phyloP scores from a whole-genome alignment of 495 filamentous ascomycete species.

The Daldinia loculata region DNA sequence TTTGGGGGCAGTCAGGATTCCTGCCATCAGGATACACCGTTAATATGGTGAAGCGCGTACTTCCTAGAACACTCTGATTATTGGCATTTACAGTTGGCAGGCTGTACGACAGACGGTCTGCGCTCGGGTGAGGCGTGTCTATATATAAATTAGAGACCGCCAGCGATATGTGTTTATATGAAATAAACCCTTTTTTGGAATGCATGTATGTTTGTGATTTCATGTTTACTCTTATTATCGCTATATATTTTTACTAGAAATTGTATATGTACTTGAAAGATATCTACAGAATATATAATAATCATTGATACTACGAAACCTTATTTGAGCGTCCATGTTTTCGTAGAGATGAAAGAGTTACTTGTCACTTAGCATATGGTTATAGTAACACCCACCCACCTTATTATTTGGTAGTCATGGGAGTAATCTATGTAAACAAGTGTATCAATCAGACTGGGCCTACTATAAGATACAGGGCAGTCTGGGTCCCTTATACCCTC shows the following conservation, averaged over 20 bases:
- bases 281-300: constrained; percentile 1
- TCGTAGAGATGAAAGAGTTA: no score
- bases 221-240: not conserved
- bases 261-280: not conserved
- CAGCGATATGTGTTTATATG: constrained; percentile 1
- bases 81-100: not conserved
- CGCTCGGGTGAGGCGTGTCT: constrained; percentile 1
- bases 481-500: no score
- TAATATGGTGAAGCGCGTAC: constrained; percentile 6
- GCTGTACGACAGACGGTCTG: not conserved
- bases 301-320: not conserved
- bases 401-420: no score
- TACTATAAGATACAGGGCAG: no score
- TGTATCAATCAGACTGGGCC: no score
- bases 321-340: no score
- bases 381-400: no score
- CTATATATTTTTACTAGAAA: not conserved
- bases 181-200: constrained; percentile 1
- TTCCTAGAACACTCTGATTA: not conserved
- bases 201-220: not conserved
- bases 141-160: constrained; percentile 23
- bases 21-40: constrained; percentile 7
- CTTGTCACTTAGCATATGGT: no score
- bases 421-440: no score
- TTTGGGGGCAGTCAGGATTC: not conserved